Evolutionary conservation across 331 rosid species (phyloP).

Genomic region (Acacia concinna): DNA sequence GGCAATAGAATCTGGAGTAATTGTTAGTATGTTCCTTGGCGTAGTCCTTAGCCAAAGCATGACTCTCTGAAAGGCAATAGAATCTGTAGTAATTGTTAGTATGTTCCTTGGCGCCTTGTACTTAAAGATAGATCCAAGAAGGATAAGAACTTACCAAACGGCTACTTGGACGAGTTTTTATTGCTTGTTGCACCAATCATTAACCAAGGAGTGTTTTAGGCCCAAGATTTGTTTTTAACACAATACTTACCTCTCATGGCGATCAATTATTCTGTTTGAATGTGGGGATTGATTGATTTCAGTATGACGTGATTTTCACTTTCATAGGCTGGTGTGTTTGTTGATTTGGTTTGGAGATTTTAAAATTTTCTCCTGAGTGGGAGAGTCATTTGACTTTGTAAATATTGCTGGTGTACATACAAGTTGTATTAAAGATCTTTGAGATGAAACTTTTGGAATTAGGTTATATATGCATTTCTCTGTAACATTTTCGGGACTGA

Average conservation of each 20-base stretch:
- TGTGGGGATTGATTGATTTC: background rate
- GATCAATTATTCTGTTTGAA: slow-evolving; percentile 1
- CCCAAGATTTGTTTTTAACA: background rate
- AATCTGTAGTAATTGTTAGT: background rate
- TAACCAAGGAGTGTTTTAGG: background rate
- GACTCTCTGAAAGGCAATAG: background rate
- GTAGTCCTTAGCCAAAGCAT: no score
- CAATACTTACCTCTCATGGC: background rate
- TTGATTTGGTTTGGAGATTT: slow-evolving; percentile 23
- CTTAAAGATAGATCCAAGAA: background rate
- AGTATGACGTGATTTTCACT: background rate
- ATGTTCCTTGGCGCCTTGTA: background rate
- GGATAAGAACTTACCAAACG: background rate
- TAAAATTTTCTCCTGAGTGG: slow-evolving; percentile 16
- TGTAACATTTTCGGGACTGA: background rate
- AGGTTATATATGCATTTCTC: slow-evolving; percentile 1
- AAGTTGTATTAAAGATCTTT: slow-evolving; percentile 26
- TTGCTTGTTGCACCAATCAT: background rate
- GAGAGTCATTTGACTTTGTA: slow-evolving; percentile 32
- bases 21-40: background rate
- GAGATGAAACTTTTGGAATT: background rate
- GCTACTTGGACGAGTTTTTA: background rate
- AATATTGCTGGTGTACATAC: slow-evolving; percentile 35
- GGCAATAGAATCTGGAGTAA: background rate
- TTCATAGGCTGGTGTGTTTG: slow-evolving; percentile 22